Evolutionary conservation across 192 early-diverging fungal genomes (phyloP), one percentile per base, ranked within the genome.

Genomic region (Diversispora epigaea): DNA sequence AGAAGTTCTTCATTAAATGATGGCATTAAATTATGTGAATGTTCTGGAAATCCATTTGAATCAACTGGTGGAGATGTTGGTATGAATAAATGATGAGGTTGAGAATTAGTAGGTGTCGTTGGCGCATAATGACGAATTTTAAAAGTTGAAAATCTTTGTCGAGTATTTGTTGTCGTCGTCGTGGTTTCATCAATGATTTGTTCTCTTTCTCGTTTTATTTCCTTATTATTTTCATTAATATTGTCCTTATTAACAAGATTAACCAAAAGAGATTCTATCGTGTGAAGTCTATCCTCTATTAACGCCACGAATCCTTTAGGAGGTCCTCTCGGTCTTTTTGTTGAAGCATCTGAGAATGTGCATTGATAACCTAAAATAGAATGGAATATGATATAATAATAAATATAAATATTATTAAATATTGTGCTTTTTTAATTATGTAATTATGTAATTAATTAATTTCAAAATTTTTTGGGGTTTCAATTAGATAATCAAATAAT

Each of bases 271-370:
- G 75, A 77, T 68, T 90, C 88, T 22, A 86, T 78, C 25, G 79
- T 80, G 65, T 80, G 81, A 44, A 90, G 73, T 62, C 85, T 78
- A 69, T 77, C 80, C 61, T 90, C 89, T 10, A 90, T 89, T n/a
- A 79, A 80, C 12, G 85, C 89, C n/a, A 90, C 87, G 73, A 89
- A 90, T 54, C 89, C 89, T 73, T 88, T 89, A 55, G 88, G 86
- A 41, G 89, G 89, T 1, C 89, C 89, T 49, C 72, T 46, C 0
- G 72, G 72, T 19, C 72, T 43, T 74, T 74, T 74, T 6, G 72
- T 22, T 8, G 72, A 74, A 21, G 60, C 43, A 40, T 74, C 72
- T 7, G 54, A 58, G 21, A 74, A 74, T 12, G 47, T 50, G 25
- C 72, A 74, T 63, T 74, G 72, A 63, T 74, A 74, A 22, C 47